Conservation (phyloP, 345 rosid genomes). For the Salix viminalis region DNA sequence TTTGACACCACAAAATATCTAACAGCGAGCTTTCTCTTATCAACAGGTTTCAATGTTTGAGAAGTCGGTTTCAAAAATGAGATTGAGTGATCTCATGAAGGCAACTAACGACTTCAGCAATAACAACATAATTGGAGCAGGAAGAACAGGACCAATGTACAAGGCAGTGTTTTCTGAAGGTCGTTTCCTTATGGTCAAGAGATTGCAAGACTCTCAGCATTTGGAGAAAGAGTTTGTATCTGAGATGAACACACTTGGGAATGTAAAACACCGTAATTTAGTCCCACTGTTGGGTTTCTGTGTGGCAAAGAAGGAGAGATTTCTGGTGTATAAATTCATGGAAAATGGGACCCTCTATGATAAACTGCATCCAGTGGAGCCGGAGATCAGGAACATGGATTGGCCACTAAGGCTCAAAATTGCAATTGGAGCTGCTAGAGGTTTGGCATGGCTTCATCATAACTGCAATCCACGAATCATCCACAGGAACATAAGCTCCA, state of each 20-base stretch:
- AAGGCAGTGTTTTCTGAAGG: slow-evolving; percentile 76
- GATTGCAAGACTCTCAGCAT: slow-evolving; percentile 83
- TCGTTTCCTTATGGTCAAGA: slow-evolving; percentile 72
- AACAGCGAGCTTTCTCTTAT: slow-evolving; percentile 18
- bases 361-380: slow-evolving; percentile 38
- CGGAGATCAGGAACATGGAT: slow-evolving; percentile 49
- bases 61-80: slow-evolving; percentile 72
- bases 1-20: neutral
- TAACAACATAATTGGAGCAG: slow-evolving; percentile 66
- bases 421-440: slow-evolving; percentile 73
- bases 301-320: slow-evolving; percentile 63
- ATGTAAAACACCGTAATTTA: slow-evolving; percentile 70
- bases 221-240: slow-evolving; percentile 72
- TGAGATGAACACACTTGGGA: slow-evolving; percentile 84
- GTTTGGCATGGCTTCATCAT: slow-evolving; percentile 96
- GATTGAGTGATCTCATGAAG: slow-evolving; percentile 77
- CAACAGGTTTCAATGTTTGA: slow-evolving; percentile 84
- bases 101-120: slow-evolving; percentile 81
- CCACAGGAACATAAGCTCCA: slow-evolving; percentile 92
- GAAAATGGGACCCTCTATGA: slow-evolving; percentile 65
- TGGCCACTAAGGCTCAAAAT: slow-evolving; percentile 88
- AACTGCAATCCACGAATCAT: slow-evolving; percentile 89
- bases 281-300: slow-evolving; percentile 92
- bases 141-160: slow-evolving; percentile 85
- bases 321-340: slow-evolving; percentile 75